phyloP scores from a whole-genome alignment of 768 basidiomycete genomes.

The Chlorophyllum brunneum region DNA sequence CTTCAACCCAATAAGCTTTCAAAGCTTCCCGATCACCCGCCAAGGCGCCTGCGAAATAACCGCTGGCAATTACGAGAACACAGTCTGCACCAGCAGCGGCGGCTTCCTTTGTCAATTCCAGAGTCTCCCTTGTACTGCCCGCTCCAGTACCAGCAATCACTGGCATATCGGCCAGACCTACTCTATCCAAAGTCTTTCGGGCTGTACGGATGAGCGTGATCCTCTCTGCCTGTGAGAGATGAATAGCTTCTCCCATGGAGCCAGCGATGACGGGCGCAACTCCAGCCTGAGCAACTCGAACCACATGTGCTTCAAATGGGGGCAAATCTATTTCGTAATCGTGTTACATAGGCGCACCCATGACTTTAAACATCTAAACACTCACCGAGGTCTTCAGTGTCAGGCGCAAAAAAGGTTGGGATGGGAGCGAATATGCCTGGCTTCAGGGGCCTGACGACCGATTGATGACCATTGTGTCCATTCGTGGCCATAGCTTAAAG shows the following conservation, averaged over 20 bases:
- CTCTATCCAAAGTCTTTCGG: constrained; percentile 66
- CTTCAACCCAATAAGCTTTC: constrained; percentile 75
- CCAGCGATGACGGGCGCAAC: constrained; percentile 73
- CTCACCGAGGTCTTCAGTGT: constrained; percentile 80
- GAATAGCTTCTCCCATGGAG: constrained; percentile 84
- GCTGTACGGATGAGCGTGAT: constrained; percentile 58
- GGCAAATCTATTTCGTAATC: constrained; percentile 51
- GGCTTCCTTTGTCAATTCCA: constrained; percentile 71
- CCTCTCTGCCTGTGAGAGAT: constrained; percentile 67
- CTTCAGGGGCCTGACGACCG: constrained; percentile 50
- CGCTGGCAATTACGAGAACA: constrained; percentile 80
- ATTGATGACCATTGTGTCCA: constrained; percentile 28
- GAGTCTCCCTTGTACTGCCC: constrained; percentile 79
- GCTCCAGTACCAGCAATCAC: constrained; percentile 82
- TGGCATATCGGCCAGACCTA: constrained; percentile 54
- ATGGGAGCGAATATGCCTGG: constrained; percentile 85
- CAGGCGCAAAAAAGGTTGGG: constrained; percentile 76
- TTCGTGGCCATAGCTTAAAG: constrained; percentile 37
- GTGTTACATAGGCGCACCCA: background rate
- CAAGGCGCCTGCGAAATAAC: constrained; percentile 82
- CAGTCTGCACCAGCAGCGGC: constrained; percentile 85
- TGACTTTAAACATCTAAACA: constrained; percentile 13
- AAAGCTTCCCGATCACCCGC: constrained; percentile 59
- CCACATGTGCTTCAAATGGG: constrained; percentile 65
- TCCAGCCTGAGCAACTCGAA: constrained; percentile 59